Base-by-base conservation (phyloP, 768 basidiomycete species). In the Boletus rubroflammeus region DNA sequence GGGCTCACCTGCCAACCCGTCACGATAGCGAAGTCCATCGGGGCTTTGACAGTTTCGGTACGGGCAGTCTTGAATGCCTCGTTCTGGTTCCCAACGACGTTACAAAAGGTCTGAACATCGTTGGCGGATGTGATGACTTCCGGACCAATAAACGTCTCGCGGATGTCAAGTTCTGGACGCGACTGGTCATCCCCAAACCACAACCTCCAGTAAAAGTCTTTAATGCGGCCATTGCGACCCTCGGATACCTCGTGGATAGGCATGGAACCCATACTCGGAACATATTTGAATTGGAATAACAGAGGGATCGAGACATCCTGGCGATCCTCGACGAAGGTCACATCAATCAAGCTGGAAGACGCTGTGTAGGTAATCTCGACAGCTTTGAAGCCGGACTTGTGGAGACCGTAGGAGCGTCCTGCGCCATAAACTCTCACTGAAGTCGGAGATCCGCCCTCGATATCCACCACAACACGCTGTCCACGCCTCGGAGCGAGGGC, bases 1-100 rank as follows among this genome's bases (percentile, higher is more conserved):
- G 38, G 48, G 73, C 87, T 56, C 68, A 93, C 94, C 87, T 96
- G 86, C 97, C 97, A 99, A 43, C 96, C 95, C 38, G 94, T 87
- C 47, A 98, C 96, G 65, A 99, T 99, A 25, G 95, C 93, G 63
- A 97, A 98, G 74, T 98, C 96, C 92, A 99, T 96, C 0, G 97
- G 97, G 2, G 96, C 93, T 64, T 89, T 83, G 41, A 93, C 82
- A 42, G 64, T 70, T 23, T 78, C 76, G 45, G 78, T 85, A 53
- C 93, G 81, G 3, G 78, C 82, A 13, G 80, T 76, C 80, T 95
- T 93, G 81, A 96, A 99, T 1, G 81, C 81, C 67, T 93, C 96
- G 29, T 84, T 87, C 65, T 95, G 86, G 72, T 98, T 98, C 31
- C 95, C 96, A 52, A 98, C 84, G 46, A 99, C 88, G 23, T 85